Percentiles rank a stretch among this genome's conserved stretches.
Conservation (phyloP, 352 stramenopile genomes). For the Blastocystis sp. region DNA sequence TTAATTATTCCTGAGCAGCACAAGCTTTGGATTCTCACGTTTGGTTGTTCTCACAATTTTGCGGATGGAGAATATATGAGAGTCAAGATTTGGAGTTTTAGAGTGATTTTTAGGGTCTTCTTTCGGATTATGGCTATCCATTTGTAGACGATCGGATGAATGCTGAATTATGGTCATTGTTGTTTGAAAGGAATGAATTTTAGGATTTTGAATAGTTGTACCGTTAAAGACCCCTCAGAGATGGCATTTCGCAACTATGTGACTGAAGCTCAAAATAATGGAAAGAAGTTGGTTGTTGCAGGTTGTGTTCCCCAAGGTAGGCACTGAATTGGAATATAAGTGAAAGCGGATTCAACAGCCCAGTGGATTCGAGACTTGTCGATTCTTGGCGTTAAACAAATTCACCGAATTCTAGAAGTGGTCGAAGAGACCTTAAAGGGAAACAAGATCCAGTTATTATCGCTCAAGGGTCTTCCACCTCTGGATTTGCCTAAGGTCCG, state of each 20-base stretch:
- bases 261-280: conserved; percentile 72
- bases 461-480: conserved; percentile 74
- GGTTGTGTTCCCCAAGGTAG: conserved; percentile 78
- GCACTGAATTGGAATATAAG: background rate
- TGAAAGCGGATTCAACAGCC: conserved; percentile 72
- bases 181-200: background rate
- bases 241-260: conserved; percentile 80
- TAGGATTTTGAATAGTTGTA: conserved; percentile 83
- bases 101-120: conserved; percentile 67
- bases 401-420: conserved; percentile 80
- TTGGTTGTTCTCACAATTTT: conserved; percentile 84
- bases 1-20: conserved; percentile 47
- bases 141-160: conserved; percentile 73
- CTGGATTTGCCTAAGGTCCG: conserved; percentile 83
- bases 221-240: conserved; percentile 83
- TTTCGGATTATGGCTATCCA: conserved; percentile 79
- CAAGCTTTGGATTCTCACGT: conserved; percentile 75
- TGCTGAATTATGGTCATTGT: conserved; percentile 71
- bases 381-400: conserved; percentile 81
- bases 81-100: background rate
- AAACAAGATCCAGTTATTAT: conserved; percentile 77
- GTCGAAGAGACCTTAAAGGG: conserved; percentile 82
- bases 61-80: conserved; percentile 86
- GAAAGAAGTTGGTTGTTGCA: conserved; percentile 79
- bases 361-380: conserved; percentile 76